These are phyloP conservation scores for Hortaea werneckii DNA, from an alignment of 2,329 filamentous ascomycete species.

Conservation along the genomic window DNA sequence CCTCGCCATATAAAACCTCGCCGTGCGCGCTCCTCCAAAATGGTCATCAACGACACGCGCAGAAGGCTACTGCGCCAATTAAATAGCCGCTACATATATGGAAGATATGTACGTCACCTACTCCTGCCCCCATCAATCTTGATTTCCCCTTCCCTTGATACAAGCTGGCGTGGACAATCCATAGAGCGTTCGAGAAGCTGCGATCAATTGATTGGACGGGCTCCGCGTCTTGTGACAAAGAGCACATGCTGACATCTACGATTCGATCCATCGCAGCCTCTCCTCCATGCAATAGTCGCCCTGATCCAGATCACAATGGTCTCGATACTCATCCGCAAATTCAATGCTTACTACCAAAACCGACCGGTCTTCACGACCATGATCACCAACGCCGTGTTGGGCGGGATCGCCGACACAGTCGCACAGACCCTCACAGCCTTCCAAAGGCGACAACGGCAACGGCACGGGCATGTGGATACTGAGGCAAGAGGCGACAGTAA, in stretches of 20 bases:
- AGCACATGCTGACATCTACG: too few relatives aligned
- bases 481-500: conserved; percentile 41
- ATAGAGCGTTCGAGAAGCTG: too few relatives aligned
- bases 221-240: too few relatives aligned
- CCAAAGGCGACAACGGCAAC: conserved; percentile 44
- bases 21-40: conserved; percentile 3
- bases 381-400: conserved; percentile 92
- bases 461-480: conserved; percentile 41
- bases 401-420: conserved; percentile 91
- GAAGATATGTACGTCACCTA: conserved; percentile 54
- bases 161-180: too few relatives aligned
- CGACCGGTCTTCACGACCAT: conserved; percentile 97
- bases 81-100: conserved; percentile 65
- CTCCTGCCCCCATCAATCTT: background rate
- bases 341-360: conserved; percentile 88
- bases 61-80: conserved; percentile 51
- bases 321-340: conserved; percentile 71
- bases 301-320: conserved; percentile 81
- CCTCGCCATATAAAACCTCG: too few relatives aligned
- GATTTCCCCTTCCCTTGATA: too few relatives aligned
- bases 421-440: conserved; percentile 86
- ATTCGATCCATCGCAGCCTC: conserved; percentile 49
- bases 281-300: conserved; percentile 76
- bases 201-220: too few relatives aligned
- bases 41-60: conserved; percentile 31